Conservation (phyloP, 805 yeast genomes). For the Wickerhamomyces canadensis region DNA sequence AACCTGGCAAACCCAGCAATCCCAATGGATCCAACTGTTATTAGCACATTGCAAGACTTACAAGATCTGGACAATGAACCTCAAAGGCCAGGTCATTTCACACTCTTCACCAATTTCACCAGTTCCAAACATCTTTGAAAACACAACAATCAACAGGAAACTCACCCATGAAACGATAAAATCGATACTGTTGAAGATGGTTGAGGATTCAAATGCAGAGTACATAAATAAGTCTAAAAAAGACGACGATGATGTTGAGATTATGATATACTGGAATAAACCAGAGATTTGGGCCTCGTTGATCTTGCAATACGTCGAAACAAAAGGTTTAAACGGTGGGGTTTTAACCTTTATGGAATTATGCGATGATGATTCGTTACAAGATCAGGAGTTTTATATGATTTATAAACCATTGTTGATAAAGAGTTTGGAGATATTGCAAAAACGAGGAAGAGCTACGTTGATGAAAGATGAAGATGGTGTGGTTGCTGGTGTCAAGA, state of each 20-base stretch:
- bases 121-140: constrained; percentile 40
- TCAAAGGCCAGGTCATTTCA: constrained; percentile 28
- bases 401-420: constrained; percentile 54
- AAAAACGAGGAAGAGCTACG: constrained; percentile 67
- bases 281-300: constrained; percentile 63
- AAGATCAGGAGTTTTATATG: constrained; percentile 52
- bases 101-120: constrained; percentile 5
- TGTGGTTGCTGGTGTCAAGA: constrained; percentile 73
- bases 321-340: constrained; percentile 70
- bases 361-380: constrained; percentile 54
- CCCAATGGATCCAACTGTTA: constrained; percentile 70
- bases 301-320: constrained; percentile 65
- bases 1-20: constrained; percentile 69
- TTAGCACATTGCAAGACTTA: constrained; percentile 53
- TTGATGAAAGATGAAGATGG: constrained; percentile 63
- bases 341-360: constrained; percentile 82
- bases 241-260: constrained; percentile 39
- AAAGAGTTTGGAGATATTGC: constrained; percentile 50
- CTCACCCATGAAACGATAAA: constrained; percentile 49
- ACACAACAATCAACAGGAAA: constrained; percentile 43
- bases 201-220: constrained; percentile 50
- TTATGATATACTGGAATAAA: constrained; percentile 57
- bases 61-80: constrained; percentile 48
- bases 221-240: constrained; percentile 39
- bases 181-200: constrained; percentile 54